Percentiles rank a stretch among this genome's conserved stretches.
Evolutionary conservation across 2,329 filamentous ascomycete species (phyloP).

Genomic region (Trichophyton benhamiae): DNA sequence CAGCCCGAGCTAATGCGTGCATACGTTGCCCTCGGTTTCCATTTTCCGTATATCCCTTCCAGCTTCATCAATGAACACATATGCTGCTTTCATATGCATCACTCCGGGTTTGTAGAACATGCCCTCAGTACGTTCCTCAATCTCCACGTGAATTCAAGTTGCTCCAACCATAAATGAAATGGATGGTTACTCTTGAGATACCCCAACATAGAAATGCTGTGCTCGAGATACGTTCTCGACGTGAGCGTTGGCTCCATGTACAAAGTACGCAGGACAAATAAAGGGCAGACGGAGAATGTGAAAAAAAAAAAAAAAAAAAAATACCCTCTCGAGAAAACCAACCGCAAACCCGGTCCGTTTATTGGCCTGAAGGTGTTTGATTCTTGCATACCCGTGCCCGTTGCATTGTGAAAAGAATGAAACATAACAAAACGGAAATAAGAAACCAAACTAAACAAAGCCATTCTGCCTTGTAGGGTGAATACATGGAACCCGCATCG

Average conservation of each 20-base stretch:
- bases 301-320: background rate
- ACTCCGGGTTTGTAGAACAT: background rate
- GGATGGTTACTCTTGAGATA: background rate
- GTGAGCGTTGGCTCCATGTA: background rate
- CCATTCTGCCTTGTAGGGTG: background rate
- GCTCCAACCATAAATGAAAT: background rate
- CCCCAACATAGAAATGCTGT: background rate
- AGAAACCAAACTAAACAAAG: background rate
- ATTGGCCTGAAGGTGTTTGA: background rate
- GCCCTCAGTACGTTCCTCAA: background rate
- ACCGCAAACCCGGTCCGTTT: background rate
- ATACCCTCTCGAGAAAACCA: background rate
- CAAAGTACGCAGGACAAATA: background rate
- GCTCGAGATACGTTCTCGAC: background rate
- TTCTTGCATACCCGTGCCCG: background rate
- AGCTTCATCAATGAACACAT: background rate
- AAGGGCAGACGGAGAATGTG: background rate
- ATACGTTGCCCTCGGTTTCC: background rate
- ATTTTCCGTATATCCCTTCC: background rate
- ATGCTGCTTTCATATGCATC: background rate
- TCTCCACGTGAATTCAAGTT: constrained; percentile 1
- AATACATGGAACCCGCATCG: background rate
- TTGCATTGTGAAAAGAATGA: background rate
- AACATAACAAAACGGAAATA: background rate
- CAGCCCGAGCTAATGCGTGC: background rate